Evolutionary conservation across 192 early-diverging fungal genomes (phyloP).

Genomic region (Linnemannia zychae): DNA sequence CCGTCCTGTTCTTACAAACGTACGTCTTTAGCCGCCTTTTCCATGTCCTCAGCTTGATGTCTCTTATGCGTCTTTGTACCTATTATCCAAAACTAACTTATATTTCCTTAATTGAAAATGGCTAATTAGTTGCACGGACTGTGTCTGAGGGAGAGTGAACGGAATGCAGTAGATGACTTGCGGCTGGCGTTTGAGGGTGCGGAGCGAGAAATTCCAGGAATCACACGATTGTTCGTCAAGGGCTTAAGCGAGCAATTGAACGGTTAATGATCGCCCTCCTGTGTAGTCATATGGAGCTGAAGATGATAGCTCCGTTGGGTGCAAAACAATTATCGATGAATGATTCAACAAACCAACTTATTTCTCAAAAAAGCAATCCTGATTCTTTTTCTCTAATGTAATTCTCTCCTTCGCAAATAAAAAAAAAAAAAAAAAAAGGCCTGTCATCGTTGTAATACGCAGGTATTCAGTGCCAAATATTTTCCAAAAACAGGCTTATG

Average conservation of each 20-base stretch:
- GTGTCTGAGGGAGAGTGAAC: constrained; percentile 41
- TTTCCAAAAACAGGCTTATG: neutral
- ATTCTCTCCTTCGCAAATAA: neutral
- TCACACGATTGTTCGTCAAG: constrained; percentile 43
- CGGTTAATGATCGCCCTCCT: neutral
- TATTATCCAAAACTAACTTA: neutral
- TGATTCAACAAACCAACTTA: neutral
- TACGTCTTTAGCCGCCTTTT: neutral
- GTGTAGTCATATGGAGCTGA: neutral
- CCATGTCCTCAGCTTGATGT: neutral
- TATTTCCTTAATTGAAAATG: neutral
- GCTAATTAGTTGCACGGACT: constrained; percentile 17
- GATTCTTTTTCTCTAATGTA: neutral
- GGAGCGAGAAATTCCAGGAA: constrained; percentile 46
- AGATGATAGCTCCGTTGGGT: neutral
- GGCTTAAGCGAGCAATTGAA: constrained; percentile 41
- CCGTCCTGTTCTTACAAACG: constrained; percentile 41
- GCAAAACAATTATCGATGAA: neutral
- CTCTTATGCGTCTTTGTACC: neutral
- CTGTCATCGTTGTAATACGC: no score
- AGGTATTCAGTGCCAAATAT: neutral
- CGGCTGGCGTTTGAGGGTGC: constrained; percentile 47
- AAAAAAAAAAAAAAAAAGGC: neutral
- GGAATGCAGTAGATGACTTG: constrained; percentile 33
- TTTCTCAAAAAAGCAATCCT: neutral